Evolutionary conservation across 1,139 yeast genomes (phyloP).

Genomic region (Hansenula anomala): DNA sequence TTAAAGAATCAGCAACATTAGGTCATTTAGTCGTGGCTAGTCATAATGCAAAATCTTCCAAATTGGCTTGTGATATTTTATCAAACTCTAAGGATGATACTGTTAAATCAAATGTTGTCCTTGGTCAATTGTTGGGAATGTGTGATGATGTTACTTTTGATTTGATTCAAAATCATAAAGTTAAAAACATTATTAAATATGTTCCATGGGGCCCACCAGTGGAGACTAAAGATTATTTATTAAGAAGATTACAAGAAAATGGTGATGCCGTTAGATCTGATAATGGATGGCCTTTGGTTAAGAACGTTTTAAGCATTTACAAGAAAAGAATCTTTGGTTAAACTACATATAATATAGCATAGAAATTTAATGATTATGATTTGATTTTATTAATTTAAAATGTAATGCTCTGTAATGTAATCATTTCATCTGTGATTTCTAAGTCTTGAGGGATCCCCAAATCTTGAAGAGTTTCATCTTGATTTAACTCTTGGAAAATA

Average conservation of each 20-base stretch:
- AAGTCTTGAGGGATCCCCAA: background rate
- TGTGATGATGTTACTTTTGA: slow-evolving; percentile 85
- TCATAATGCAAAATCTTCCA: slow-evolving; percentile 80
- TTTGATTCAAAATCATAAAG: slow-evolving; percentile 58
- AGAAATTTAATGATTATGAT: background rate
- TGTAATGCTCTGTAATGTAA: background rate
- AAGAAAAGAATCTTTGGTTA: slow-evolving; percentile 33
- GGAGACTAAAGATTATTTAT: slow-evolving; percentile 87
- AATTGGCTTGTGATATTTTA: slow-evolving; percentile 60
- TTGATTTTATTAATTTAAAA: background rate
- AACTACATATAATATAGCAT: background rate
- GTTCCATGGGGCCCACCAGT: slow-evolving; percentile 98
- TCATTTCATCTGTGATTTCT: slow-evolving; percentile 7
- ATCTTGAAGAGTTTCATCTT: too few relatives aligned
- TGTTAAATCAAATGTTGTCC: slow-evolving; percentile 61
- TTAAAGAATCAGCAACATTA: slow-evolving; percentile 45
- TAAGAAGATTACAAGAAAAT: slow-evolving; percentile 92
- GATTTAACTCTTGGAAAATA: too few relatives aligned
- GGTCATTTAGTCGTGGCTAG: slow-evolving; percentile 93
- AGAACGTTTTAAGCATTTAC: slow-evolving; percentile 46
- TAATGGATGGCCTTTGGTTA: slow-evolving; percentile 76
- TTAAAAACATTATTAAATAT: slow-evolving; percentile 79
- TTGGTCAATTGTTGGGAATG: slow-evolving; percentile 95
- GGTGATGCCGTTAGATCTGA: slow-evolving; percentile 92
- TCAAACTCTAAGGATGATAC: slow-evolving; percentile 23